Evolutionary conservation across 306 rosid species (phyloP).

Genomic region (Cicer arietinum): DNA sequence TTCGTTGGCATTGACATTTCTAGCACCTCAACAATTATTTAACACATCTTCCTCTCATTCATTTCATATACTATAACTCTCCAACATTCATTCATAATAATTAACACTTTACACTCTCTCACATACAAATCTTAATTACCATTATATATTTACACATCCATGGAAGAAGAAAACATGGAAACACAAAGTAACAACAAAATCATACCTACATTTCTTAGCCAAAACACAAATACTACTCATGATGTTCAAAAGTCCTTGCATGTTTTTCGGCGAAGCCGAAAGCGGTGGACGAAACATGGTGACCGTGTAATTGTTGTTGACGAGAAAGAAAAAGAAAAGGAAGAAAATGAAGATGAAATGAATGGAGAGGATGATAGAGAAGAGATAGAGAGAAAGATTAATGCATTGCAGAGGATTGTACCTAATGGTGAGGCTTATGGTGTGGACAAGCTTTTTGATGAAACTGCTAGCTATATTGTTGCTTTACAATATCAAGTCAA

Average conservation of each 20-base stretch:
- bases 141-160: constrained; percentile 5
- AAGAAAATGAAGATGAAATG: constrained; percentile 20
- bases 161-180: constrained; percentile 45
- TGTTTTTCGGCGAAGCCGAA: constrained; percentile 32
- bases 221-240: constrained; percentile 40
- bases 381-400: constrained; percentile 77
- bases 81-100: neutral
- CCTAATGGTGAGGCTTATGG: constrained; percentile 78
- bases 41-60: constrained; percentile 44
- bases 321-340: constrained; percentile 39
- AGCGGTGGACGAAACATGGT: neutral
- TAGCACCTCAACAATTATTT: constrained; percentile 66
- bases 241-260: constrained; percentile 42
- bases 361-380: constrained; percentile 53
- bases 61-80: constrained; percentile 29
- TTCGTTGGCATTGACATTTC: constrained; percentile 97
- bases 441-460: constrained; percentile 82
- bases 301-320: neutral
- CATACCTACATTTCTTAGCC: constrained; percentile 50
- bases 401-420: constrained; percentile 85
- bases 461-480: constrained; percentile 84
- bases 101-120: neutral
- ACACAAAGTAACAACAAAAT: neutral
- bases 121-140: neutral
- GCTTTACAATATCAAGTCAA: constrained; percentile 76